Evolutionary conservation across 2,329 filamentous ascomycete species (phyloP), one percentile per base, ranked within the genome.

Genomic region (Hymenoscyphus repandus): DNA sequence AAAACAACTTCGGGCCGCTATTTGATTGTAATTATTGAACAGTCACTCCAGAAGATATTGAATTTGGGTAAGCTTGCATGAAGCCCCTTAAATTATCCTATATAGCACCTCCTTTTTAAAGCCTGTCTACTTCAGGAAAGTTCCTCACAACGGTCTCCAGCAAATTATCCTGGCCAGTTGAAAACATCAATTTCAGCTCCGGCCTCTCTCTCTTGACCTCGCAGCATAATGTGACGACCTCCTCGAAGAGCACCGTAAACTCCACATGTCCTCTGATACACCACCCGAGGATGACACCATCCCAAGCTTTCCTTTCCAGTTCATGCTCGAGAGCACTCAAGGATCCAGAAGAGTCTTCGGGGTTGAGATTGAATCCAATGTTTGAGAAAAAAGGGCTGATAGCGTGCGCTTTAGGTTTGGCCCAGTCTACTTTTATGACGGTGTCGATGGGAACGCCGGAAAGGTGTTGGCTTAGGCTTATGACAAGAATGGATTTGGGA

Each of bases 251-350:
- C 34, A 47, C 15, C 13, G 50, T 52, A 36, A 49, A 49, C n/a
- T 52, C 45, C 12, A 48, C 50, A 41, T 52, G 40, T 17, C 50
- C 50, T 15, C 50, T 52, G 13, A 49, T 36, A 31, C 50, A 52
- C 50, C 50, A 49, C 27, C 50, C 50, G 15, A 52, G 6, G 3
- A 52, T 34, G n/a, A 52, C 22, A 2, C 45, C 50, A 27, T 45
- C 50, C 50, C 50, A 52, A 22, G 44, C 31, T 37, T 45, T 49
- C 11, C 12, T 20, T 12, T 45, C 15, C 6, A 52, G 36, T 34
- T 22, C 30, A 12, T 49, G 13, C 18, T 40, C 15, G 6, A 52
- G 40, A 38, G 45, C 41, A 27, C 34, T 31, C 15, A 49, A 37
- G 11, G 50, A 45, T 13, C 22, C 18, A 2, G 40, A 31, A 3